phyloP scores from a whole-genome alignment of 768 basidiomycete genomes.

The Tremella yokohamensis region DNA sequence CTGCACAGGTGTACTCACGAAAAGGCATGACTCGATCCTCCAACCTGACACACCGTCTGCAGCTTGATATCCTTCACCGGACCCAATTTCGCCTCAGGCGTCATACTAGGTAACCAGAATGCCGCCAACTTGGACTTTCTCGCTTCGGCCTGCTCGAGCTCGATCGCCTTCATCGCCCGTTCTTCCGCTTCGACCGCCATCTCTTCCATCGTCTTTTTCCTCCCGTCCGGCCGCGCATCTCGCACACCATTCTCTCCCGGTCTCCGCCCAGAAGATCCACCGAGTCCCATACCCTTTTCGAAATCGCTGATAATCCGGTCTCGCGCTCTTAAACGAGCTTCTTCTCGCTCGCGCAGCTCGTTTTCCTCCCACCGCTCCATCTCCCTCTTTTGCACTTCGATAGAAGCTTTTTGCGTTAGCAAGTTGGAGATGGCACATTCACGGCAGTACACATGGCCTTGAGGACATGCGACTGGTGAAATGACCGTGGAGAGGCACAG shows the following conservation, averaged over 20 bases:
- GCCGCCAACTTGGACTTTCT: slow-evolving; percentile 86
- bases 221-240: slow-evolving; percentile 8
- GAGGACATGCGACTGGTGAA: slow-evolving; percentile 74
- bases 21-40: slow-evolving; percentile 60
- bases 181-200: slow-evolving; percentile 85
- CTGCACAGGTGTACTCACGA: slow-evolving; percentile 57
- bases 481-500: slow-evolving; percentile 79
- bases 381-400: slow-evolving; percentile 81
- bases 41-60: slow-evolving; percentile 82
- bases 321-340: slow-evolving; percentile 68
- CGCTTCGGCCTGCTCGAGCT: slow-evolving; percentile 72
- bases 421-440: slow-evolving; percentile 84
- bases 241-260: slow-evolving; percentile 12
- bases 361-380: slow-evolving; percentile 71
- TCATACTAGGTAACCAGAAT: slow-evolving; percentile 93
- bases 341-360: slow-evolving; percentile 72
- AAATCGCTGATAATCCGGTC: slow-evolving; percentile 87
- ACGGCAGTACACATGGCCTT: slow-evolving; percentile 92
- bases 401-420: slow-evolving; percentile 74
- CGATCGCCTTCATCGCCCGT: slow-evolving; percentile 74
- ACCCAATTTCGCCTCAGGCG: slow-evolving; percentile 68
- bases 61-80: slow-evolving; percentile 76
- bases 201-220: slow-evolving; percentile 76
- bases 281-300: slow-evolving; percentile 73
- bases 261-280: slow-evolving; percentile 34